phyloP scores from a whole-genome alignment of 176 grass and related monocot species.

The Oryza longistaminata region DNA sequence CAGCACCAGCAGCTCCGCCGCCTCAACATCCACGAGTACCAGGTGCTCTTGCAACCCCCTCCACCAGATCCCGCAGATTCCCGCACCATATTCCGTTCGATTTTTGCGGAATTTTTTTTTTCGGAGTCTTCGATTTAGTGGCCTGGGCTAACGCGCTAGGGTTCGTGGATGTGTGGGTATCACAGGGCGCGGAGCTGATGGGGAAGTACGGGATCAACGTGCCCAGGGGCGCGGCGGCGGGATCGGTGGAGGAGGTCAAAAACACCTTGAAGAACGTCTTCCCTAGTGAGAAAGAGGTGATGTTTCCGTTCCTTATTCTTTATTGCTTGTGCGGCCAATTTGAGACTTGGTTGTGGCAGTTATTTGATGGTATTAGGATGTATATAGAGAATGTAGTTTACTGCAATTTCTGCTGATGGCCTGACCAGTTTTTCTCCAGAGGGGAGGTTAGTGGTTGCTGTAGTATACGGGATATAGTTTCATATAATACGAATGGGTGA shows the following conservation, averaged over 20 bases:
- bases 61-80: slow-evolving; percentile 9
- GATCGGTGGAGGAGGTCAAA: slow-evolving; percentile 72
- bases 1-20: slow-evolving; percentile 96
- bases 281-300: slow-evolving; percentile 88
- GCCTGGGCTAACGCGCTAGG: slow-evolving; percentile 13
- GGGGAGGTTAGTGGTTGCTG: neutral
- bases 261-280: slow-evolving; percentile 67
- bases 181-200: slow-evolving; percentile 97
- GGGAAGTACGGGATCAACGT: slow-evolving; percentile 93
- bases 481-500: neutral
- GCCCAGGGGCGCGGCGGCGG: slow-evolving; percentile 65
- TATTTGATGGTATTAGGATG: neutral
- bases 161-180: neutral
- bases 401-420: neutral
- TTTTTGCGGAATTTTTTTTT: slow-evolving; percentile 6
- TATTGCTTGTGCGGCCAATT: slow-evolving; percentile 3
- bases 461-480: neutral
- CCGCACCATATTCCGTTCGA: slow-evolving; percentile 10
- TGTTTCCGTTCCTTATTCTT: neutral
- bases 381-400: neutral
- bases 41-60: slow-evolving; percentile 42
- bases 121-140: neutral
- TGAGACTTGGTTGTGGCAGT: neutral
- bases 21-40: slow-evolving; percentile 99
- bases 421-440: neutral